A percentile compares a stretch with the other conserved stretches of the same genome.
These are phyloP conservation scores for Phytophthora sp. DNA, from an alignment of 352 stramenopile genomes.

Conservation along the genomic window DNA sequence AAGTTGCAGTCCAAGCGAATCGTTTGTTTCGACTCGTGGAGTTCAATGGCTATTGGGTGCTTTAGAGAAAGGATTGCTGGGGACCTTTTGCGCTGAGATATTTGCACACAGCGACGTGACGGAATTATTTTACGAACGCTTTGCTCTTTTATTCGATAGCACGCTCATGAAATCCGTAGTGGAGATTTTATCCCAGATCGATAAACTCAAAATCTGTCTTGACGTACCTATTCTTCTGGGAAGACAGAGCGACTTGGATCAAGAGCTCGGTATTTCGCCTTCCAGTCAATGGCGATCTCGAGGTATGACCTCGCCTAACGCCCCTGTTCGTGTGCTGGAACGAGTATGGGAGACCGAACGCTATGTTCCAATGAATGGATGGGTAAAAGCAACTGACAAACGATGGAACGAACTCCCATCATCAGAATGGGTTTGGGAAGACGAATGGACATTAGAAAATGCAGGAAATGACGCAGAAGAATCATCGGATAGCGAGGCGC, in stretches of 20 bases:
- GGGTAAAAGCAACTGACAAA: slow-evolving; percentile 67
- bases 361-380: slow-evolving; percentile 77
- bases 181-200: slow-evolving; percentile 53
- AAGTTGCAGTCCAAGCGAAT: slow-evolving; percentile 55
- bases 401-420: slow-evolving; percentile 66
- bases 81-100: slow-evolving; percentile 62
- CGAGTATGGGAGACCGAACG: slow-evolving; percentile 75
- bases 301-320: slow-evolving; percentile 15
- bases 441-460: slow-evolving; percentile 69
- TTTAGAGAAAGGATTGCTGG: slow-evolving; percentile 63
- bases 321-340: slow-evolving; percentile 62
- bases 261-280: slow-evolving; percentile 46
- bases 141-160: slow-evolving; percentile 51
- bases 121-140: slow-evolving; percentile 60
- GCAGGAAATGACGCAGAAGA: slow-evolving; percentile 31
- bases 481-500: slow-evolving; percentile 32
- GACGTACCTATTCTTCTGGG: slow-evolving; percentile 61
- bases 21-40: slow-evolving; percentile 72
- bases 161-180: slow-evolving; percentile 58
- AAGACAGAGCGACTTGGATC: slow-evolving; percentile 48
- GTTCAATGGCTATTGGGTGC: slow-evolving; percentile 76
- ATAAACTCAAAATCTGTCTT: slow-evolving; percentile 53
- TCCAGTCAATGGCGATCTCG: slow-evolving; percentile 18
- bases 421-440: slow-evolving; percentile 85
- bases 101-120: slow-evolving; percentile 50